Base-by-base conservation (phyloP, 73 alveolate species). In the Durusdinium trenchii region DNA sequence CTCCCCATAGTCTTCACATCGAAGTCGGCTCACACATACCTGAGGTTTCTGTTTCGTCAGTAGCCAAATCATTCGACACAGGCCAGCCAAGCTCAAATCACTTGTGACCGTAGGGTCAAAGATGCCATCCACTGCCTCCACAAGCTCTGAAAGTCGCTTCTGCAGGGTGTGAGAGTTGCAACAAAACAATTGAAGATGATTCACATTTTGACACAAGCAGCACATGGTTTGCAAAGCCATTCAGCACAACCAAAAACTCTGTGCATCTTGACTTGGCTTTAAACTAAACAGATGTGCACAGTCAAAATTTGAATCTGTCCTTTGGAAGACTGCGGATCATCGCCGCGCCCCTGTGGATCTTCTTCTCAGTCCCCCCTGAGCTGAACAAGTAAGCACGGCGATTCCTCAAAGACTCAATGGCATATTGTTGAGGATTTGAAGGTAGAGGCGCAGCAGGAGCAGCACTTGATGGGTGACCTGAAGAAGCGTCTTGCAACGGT, bases 1-100 rank as follows among this genome's bases (percentile, higher is more conserved):
- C 82, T 69, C 82, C 51, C 82, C 82, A n/a, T 69, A 69, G 82
- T 69, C 82, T 30, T 69, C 82, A n/a, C 82, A 69, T 12, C 82
- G 82, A 69, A 69, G 82, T n/a, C 82, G 32, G 51, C 51, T n/a
- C 50, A 69, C 82, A 69, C 82, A 69, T 6, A 69, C 82, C 30
- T 69, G 82, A 46, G 82, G 82, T 69, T 69, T 69, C 50, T 69
- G 82, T 48, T 69, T 69, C 50, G 82, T 69, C 4, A 69, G 82
- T 12, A 69, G 50, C 82, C 82, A 69, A 4, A 69, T 48, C 82
- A 69, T n/a, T 3, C 82, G 82, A n/a, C 82, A 69, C 6, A 69
- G 23, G 6, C 82, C 82, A 35, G 82, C 47, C 6, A 6, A 48
- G 23, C 38, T 32, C 47, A 69, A 30, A 48, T 69, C 82, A 16